Evolutionary conservation across 1,284 basidiomycete genomes (phyloP), one percentile per base, ranked within the genome.

Genomic region (Sporisorium exsertum): DNA sequence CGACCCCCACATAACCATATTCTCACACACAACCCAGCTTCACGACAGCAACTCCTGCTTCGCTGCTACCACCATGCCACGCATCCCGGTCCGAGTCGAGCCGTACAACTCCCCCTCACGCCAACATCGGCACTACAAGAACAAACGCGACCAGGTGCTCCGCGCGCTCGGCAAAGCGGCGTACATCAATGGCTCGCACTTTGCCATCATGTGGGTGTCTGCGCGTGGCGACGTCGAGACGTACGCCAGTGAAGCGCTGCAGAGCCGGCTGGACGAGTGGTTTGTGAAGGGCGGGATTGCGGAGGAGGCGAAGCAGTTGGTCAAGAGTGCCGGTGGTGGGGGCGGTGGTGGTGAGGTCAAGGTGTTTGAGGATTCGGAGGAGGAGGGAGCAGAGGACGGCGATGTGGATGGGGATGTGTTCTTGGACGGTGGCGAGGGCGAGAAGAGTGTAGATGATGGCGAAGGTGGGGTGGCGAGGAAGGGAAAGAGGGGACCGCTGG

Each of bases 221-320:
- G 87, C 88, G 13, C 86, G 87, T 37, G 88, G 88, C 9, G 87
- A 88, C 66, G 87, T 88, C n/a, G 88, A 89, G 77, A 86, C 87
- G 26, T 89, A 87, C 77, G 88, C 88, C 16, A 87, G 86, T 62
- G 88, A 88, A 64, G 83, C 83, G 18, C 69, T 84, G 2, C 82
- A 82, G 43, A 59, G 57, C n/a, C 54, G 77, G 7, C 51, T 84
- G 5, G 81, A 82, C 22, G 74, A 79, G 27, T 82, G 82, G 82
- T 82, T 84, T 56, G 69, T 72, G 12, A 72, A 77, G 29, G 78
- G 81, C 8, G 82, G 81, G 9, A 82, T 83, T 35, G 72, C 69
- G 3, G 78, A 81, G 4, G 78, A 84, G 49, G 83, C 79, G 12
- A 80, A 78, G 24, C 52, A 76, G 46, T 47, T 79, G 16, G 75